Evolutionary conservation across 257 asterid species (phyloP), one percentile per base, ranked within the genome.

Genomic region (Solanum pinnatisectum): DNA sequence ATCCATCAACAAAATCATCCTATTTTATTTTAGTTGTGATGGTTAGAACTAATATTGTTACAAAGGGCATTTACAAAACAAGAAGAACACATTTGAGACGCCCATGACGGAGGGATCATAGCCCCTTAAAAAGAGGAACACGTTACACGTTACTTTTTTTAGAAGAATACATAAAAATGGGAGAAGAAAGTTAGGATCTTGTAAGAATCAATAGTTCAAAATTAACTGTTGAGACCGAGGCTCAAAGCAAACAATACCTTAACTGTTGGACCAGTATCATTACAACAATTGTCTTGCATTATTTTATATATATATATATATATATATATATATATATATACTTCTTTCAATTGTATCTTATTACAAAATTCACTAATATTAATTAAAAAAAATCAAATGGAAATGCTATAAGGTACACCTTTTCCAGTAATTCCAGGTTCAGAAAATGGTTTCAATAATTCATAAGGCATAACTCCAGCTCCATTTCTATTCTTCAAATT

Each of bases 381-480:
- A 72, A 4, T 33, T 33, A 15, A 0, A 76, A 39, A 23, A 39
- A 56, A 56, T 92, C 92, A 96, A 86, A 96, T 96, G 32, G 98
- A 96, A 88, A 95, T 91, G 88, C 99, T 96, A 59, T 94, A 91
- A 0, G 98, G 99, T 35, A 96, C 91, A 72, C 99, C 99, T 76
- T 84, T 90, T 18, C 95, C 94, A 0, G 98, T 96, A 59, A 95
- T 94, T 5, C 98, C 99, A 15, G 94, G 42, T 6, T 87, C 92
- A 67, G 98, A 95, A 87, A 10, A 92, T 15, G 99, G 98, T 88
- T 93, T 94, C 42, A 96, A 85, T 33, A 96, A 95, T 90, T 93
- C 91, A 63, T 95, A 95, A 1, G 98, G 96, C 87, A 94, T 90
- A 14, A 94, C 79, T 9, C 98, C 98, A 65, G 98, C 98, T n/a